These are phyloP conservation scores for Uncinocarpus reesii DNA, from an alignment of 2,329 filamentous ascomycete genomes.

Conservation along the genomic window DNA sequence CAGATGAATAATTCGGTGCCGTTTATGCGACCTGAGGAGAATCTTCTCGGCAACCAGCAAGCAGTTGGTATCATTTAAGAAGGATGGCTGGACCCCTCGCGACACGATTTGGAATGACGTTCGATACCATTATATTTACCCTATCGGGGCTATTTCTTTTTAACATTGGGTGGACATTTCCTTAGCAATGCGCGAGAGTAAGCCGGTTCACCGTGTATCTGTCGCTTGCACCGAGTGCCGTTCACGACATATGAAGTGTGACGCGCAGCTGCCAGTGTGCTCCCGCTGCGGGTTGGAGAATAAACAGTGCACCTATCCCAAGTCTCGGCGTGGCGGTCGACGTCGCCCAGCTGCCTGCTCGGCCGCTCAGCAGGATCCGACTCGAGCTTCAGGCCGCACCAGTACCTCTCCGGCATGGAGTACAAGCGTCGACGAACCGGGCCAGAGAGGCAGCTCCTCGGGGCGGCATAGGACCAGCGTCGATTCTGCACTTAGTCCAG, in stretches of 20 bases:
- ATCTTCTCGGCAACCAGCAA: neutral
- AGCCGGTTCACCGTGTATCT: constrained; percentile 11
- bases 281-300: constrained; percentile 34
- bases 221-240: constrained; percentile 27
- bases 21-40: no score
- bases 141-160: neutral
- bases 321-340: constrained; percentile 38
- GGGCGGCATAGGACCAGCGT: neutral
- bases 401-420: neutral
- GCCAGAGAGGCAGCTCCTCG: neutral
- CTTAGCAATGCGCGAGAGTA: neutral
- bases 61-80: neutral
- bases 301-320: constrained; percentile 41
- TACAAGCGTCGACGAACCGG: neutral
- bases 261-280: constrained; percentile 37
- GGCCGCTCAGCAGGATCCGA: neutral
- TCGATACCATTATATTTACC: neutral
- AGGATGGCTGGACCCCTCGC: neutral
- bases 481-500: neutral
- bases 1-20: no score
- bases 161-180: neutral
- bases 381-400: neutral
- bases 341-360: constrained; percentile 17
- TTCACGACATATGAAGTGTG: constrained; percentile 39
- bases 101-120: neutral